phyloP scores from a whole-genome alignment of 2,329 filamentous ascomycete species.

The Fusarium hostae region DNA sequence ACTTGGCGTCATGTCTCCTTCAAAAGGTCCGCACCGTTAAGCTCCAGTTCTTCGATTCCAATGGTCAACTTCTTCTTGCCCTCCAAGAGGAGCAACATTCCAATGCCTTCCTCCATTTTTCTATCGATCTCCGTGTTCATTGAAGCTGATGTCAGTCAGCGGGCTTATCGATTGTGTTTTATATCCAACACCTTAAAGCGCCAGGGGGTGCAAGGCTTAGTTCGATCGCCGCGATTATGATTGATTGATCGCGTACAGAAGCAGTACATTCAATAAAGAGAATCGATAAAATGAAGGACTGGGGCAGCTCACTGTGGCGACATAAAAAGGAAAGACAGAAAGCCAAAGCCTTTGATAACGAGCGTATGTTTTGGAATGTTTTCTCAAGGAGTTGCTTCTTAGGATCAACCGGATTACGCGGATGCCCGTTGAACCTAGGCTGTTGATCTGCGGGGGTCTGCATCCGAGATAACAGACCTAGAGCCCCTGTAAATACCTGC shows the following conservation, averaged over 20 bases:
- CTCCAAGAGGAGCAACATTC: conserved; percentile 45
- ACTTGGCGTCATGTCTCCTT: neutral
- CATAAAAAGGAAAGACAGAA: neutral
- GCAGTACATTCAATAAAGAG: neutral
- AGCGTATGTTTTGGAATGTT: neutral
- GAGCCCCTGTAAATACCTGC: conserved; percentile 3
- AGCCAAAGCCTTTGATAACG: neutral
- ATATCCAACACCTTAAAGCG: neutral
- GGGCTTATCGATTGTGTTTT: neutral
- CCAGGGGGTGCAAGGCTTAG: neutral
- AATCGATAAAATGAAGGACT: conserved; percentile 5
- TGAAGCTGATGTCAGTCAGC: neutral
- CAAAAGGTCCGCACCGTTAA: conserved; percentile 48
- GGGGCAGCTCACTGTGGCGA: neutral
- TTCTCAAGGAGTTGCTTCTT: neutral
- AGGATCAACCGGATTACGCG: conserved; percentile 21
- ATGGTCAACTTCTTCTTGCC: conserved; percentile 49
- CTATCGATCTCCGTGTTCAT: conserved; percentile 18
- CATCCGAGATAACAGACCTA: conserved; percentile 28
- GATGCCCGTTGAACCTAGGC: conserved; percentile 1
- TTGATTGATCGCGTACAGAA: neutral
- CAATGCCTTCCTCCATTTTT: conserved; percentile 39
- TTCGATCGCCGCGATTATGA: neutral
- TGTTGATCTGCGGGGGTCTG: conserved; percentile 32
- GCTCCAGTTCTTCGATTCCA: conserved; percentile 45